phyloP scores from a whole-genome alignment of 2,329 filamentous ascomycete genomes.

The Aspergillus cejpii region DNA sequence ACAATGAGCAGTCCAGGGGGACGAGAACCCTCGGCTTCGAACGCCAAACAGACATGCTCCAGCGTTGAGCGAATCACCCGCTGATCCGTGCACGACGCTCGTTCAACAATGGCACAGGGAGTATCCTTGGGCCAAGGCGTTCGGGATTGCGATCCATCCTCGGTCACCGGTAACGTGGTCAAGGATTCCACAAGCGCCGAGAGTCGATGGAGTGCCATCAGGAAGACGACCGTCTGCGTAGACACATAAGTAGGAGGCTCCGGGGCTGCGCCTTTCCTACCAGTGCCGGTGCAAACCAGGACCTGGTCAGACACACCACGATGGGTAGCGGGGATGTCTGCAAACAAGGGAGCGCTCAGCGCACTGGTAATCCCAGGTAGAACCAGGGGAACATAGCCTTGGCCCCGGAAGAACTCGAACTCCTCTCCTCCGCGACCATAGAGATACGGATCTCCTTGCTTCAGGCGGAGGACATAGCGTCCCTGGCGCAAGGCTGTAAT shows the following conservation, averaged over 20 bases:
- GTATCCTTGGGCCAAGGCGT: slow-evolving; percentile 63
- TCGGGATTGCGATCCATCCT: slow-evolving; percentile 22
- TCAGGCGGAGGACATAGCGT: slow-evolving; percentile 76
- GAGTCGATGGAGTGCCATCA: slow-evolving; percentile 91
- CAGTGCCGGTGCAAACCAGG: slow-evolving; percentile 92
- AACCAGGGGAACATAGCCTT: slow-evolving; percentile 65
- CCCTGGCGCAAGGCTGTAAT: slow-evolving; percentile 63
- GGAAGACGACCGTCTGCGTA: slow-evolving; percentile 78
- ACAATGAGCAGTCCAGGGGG: slow-evolving; percentile 86
- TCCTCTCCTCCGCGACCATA: slow-evolving; percentile 95
- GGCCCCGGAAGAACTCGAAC: slow-evolving; percentile 68
- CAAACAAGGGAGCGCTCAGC: slow-evolving; percentile 79
- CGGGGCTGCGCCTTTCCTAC: slow-evolving; percentile 77
- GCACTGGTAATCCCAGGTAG: slow-evolving; percentile 88
- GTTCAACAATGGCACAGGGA: slow-evolving; percentile 86
- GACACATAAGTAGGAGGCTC: slow-evolving; percentile 71
- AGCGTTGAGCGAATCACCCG: slow-evolving; percentile 84
- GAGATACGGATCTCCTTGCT: slow-evolving; percentile 94
- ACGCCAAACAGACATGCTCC: slow-evolving; percentile 67
- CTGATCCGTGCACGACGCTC: slow-evolving; percentile 91
- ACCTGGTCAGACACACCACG: slow-evolving; percentile 86
- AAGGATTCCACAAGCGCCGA: slow-evolving; percentile 65
- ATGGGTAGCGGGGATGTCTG: slow-evolving; percentile 80
- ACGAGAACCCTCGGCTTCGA: slow-evolving; percentile 81
- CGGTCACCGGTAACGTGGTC: slow-evolving; percentile 34